Percentiles rank a stretch among this genome's conserved stretches.
Evolutionary conservation across 2,329 filamentous ascomycete species (phyloP).

Genomic region (Trichoderma asperellum): DNA sequence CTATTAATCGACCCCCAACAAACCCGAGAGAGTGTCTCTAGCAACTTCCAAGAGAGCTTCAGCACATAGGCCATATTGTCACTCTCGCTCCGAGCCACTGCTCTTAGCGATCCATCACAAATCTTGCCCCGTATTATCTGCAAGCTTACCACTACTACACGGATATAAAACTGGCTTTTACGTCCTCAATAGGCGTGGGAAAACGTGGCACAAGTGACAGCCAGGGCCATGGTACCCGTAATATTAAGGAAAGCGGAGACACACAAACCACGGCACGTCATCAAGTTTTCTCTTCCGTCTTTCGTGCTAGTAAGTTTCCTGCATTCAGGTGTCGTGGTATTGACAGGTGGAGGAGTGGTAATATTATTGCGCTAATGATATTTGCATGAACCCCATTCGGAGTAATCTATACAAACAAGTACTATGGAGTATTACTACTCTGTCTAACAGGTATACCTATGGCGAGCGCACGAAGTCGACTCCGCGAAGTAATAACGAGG

Average conservation of each 20-base stretch:
- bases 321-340: neutral
- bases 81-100: neutral
- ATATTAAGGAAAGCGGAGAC: neutral
- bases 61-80: neutral
- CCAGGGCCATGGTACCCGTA: slow-evolving; percentile 1
- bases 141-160: neutral
- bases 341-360: slow-evolving; percentile 22
- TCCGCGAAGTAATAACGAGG: neutral
- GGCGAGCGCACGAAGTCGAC: neutral
- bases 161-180: slow-evolving; percentile 19
- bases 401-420: neutral
- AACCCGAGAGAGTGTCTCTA: neutral
- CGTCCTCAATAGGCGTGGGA: neutral
- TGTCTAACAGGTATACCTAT: neutral
- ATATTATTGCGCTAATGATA: neutral
- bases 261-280: slow-evolving; percentile 19
- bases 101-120: neutral
- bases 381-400: slow-evolving; percentile 14
- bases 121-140: neutral
- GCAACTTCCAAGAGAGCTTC: neutral
- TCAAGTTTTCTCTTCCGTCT: slow-evolving; percentile 5
- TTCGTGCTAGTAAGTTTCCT: neutral
- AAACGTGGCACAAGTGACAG: slow-evolving; percentile 26
- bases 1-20: neutral
- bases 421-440: neutral